Conservation (phyloP, 495 filamentous ascomycete genomes). For the Chaetomium fimeti region DNA sequence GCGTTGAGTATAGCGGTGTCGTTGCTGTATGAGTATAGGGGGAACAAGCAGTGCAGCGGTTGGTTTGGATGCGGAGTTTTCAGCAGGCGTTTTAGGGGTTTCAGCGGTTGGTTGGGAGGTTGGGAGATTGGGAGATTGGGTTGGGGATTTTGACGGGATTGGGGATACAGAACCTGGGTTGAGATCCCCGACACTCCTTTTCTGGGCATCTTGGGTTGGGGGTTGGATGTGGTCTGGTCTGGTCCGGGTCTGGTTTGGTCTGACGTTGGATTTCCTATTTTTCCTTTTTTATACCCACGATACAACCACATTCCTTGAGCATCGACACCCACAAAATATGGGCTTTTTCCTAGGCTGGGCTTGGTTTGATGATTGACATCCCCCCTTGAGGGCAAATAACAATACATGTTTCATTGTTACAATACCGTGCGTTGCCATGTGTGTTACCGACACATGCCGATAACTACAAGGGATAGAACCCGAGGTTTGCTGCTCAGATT, state of each 20-base stretch:
- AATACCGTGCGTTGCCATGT: not conserved
- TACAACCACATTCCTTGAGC: constrained; percentile 14
- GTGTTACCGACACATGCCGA: not conserved
- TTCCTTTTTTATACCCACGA: constrained; percentile 2
- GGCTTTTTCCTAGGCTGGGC: not conserved
- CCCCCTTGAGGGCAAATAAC: not conserved
- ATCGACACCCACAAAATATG: not conserved
- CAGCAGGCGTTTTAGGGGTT: constrained; percentile 13
- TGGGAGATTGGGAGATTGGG: not conserved
- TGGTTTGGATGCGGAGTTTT: not conserved
- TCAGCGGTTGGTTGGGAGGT: not conserved
- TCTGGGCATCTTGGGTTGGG: not conserved
- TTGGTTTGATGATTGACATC: not conserved
- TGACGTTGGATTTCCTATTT: not conserved
- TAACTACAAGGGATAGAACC: too few species aligned
- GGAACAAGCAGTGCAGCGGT: not conserved
- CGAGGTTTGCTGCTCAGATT: too few species aligned
- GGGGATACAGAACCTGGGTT: not conserved
- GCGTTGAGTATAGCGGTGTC: not conserved
- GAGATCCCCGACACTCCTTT: constrained; percentile 8
- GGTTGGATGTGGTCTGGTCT: not conserved
- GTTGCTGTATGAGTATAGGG: not conserved
- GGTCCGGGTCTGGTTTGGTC: not conserved
- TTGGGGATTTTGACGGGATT: not conserved
- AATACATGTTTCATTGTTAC: not conserved